Conservation (phyloP, 73 alveolate genomes). For the Tetrahymena malaccensis region DNA sequence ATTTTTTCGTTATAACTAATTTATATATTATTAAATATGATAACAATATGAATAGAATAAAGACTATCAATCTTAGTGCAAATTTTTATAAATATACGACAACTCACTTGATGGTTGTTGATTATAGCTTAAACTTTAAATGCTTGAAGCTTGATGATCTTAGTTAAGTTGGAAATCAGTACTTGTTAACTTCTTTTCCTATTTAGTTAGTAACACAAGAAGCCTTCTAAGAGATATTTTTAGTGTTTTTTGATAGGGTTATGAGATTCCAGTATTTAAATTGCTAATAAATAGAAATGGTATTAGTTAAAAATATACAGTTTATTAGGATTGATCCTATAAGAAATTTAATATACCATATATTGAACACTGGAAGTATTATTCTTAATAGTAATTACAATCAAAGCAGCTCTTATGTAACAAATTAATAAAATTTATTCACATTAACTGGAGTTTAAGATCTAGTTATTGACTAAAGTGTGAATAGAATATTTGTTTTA, state of each 20-base stretch:
- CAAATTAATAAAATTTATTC: neutral
- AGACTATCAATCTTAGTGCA: neutral
- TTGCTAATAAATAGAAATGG: neutral
- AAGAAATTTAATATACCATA: neutral
- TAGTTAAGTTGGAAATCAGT: neutral
- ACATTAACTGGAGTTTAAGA: neutral
- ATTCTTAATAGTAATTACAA: neutral
- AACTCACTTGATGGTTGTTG: neutral
- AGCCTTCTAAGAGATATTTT: neutral
- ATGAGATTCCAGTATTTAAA: neutral
- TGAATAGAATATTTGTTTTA: neutral
- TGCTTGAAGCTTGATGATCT: neutral
- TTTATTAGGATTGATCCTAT: neutral
- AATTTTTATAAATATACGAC: neutral
- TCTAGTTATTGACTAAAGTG: neutral
- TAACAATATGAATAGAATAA: neutral
- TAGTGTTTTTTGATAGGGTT: neutral
- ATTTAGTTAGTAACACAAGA: neutral
- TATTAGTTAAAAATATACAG: neutral
- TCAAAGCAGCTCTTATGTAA: neutral
- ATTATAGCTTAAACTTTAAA: neutral
- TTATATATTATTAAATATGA: neutral
- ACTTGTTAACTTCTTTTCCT: neutral
- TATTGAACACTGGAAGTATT: neutral
- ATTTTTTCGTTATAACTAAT: neutral